Base-by-base conservation (phyloP, 495 filamentous ascomycete genomes). In the Staphylotrichum longicolle region DNA sequence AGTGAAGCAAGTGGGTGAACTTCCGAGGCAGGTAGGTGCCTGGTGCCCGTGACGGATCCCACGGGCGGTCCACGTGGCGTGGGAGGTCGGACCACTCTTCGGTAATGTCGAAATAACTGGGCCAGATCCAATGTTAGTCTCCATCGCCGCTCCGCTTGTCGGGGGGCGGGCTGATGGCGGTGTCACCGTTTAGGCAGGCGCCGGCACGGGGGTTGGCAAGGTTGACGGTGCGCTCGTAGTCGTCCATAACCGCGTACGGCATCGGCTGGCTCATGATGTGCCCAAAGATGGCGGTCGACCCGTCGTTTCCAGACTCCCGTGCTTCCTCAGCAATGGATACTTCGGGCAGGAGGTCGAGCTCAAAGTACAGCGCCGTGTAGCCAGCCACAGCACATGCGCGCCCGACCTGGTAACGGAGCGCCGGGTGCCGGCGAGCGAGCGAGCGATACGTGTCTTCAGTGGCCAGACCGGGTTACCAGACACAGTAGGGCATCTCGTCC, bases 401-500 rank as follows among this genome's bases (percentile, higher is more conserved):
- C 8, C 51, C 65, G 9, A 67, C 46, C 37, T 67, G 62, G 44
- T 64, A 67, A 11, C 42, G 58, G 42, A 67, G 48, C n/a, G 41
- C 35, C 11, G 65, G 65, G 46, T 62, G 64, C 0, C 61, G 58
- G 6, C 41, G 49, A n/a, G 39, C 62, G 32, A 75, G 54, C 33
- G 42, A 42, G 8, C 71, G 66, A 46, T 71, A 73, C 7, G 77
- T 77, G 33, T 70, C 63, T 64, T 78, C 75, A 11, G 46, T 56
- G 44, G 75, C 67, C 32, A 68, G 34, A 0, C 75, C 66, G 10
- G 76, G 75, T 62, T 78, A 59, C 76, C 76, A 78, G 27, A 80
- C 74, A 56, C 75, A 78, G 65, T 80, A 80, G 32, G 77, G 75
- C n/a, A 14, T 35, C 48, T 41, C 52, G 15, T 9, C 37, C 15